Conservation (phyloP, 1,139 yeast species). For the Candida sp. region DNA sequence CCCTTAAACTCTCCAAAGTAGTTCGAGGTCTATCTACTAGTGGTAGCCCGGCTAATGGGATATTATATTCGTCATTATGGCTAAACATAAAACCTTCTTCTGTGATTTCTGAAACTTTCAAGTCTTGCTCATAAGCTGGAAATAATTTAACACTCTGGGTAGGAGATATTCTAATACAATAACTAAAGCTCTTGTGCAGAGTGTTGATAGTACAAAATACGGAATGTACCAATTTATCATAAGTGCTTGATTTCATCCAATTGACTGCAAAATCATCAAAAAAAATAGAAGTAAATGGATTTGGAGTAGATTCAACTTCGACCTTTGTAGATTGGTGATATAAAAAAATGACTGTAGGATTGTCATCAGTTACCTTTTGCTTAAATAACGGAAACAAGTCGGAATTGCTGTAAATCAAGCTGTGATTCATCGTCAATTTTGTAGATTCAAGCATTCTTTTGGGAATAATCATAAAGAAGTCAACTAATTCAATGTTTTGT, state of each 20-base stretch:
- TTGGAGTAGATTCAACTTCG: conserved; percentile 9
- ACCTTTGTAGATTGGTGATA: conserved; percentile 17
- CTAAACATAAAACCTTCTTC: conserved; percentile 2
- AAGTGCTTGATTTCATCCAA: conserved; percentile 32
- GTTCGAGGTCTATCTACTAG: background rate
- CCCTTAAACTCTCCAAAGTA: background rate
- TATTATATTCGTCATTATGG: conserved; percentile 1
- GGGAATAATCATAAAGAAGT: conserved; percentile 33
- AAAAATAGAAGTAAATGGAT: conserved; percentile 21
- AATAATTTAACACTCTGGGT: conserved; percentile 21
- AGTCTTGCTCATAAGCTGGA: conserved; percentile 23
- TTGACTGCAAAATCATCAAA: conserved; percentile 39
- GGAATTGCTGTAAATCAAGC: conserved; percentile 12
- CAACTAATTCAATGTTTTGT: conserved; percentile 21
- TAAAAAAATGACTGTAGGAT: conserved; percentile 32
- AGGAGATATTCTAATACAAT: conserved; percentile 35
- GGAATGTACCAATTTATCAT: conserved; percentile 33
- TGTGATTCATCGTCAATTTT: conserved; percentile 6
- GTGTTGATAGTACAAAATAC: conserved; percentile 34
- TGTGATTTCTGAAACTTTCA: conserved; percentile 4
- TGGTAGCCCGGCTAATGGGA: conserved; percentile 1
- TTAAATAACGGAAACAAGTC: conserved; percentile 14
- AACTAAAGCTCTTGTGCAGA: conserved; percentile 19
- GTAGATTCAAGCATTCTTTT: conserved; percentile 7
- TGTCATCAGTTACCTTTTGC: conserved; percentile 16